Conservation (phyloP, 2,329 filamentous ascomycete genomes). For the Cladobotryum protrusum region DNA sequence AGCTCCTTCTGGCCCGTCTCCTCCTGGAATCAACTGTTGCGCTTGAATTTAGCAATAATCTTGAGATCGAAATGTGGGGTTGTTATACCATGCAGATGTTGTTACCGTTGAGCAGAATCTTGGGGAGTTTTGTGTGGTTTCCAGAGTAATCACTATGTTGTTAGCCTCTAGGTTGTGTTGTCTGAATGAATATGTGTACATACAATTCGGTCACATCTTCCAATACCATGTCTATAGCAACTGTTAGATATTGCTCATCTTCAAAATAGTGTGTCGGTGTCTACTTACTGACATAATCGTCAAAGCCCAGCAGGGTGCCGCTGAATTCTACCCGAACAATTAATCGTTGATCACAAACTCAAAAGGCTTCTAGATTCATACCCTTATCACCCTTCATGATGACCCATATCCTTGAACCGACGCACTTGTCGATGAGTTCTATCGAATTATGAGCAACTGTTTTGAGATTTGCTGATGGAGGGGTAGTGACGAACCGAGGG, state of each 20-base stretch:
- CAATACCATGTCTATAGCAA: constrained; percentile 80
- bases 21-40: constrained; percentile 68
- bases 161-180: background rate
- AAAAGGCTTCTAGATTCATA: constrained; percentile 28
- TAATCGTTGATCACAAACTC: constrained; percentile 6
- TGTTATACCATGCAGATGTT: constrained; percentile 93
- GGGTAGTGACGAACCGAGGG: constrained; percentile 49
- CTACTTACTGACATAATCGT: constrained; percentile 98
- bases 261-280: background rate
- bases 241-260: constrained; percentile 16
- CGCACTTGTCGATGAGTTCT: constrained; percentile 99
- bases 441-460: constrained; percentile 3
- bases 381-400: constrained; percentile 99
- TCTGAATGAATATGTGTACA: constrained; percentile 21
- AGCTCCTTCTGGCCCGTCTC: constrained; percentile 56
- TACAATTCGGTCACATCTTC: constrained; percentile 97
- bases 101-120: constrained; percentile 95
- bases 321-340: constrained; percentile 67
- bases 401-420: constrained; percentile 96
- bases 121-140: constrained; percentile 79
- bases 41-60: constrained; percentile 5
- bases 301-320: constrained; percentile 88
- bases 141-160: constrained; percentile 78
- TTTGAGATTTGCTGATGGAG: background rate
- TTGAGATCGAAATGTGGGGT: background rate